A percentile compares a stretch with the other conserved stretches of the same genome.
Evolutionary conservation across 140 eudicot genomes (phyloP).

Genomic region (Stevia rebaudiana): DNA sequence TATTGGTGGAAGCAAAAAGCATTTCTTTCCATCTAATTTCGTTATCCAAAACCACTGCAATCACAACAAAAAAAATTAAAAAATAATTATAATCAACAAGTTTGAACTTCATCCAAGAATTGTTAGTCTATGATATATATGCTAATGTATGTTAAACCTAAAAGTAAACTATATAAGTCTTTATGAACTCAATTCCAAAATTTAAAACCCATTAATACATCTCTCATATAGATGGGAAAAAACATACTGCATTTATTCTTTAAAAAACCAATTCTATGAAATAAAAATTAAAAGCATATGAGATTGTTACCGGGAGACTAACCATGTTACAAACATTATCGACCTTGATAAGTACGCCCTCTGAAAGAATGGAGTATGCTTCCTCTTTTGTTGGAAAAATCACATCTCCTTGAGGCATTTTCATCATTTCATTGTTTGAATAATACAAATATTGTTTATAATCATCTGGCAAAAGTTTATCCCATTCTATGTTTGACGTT

Average conservation of each 20-base stretch:
- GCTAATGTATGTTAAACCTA: too few relatives aligned
- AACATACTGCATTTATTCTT: too few relatives aligned
- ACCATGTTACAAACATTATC: not conserved
- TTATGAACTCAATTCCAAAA: too few relatives aligned
- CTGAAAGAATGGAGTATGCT: slow-evolving; percentile 7
- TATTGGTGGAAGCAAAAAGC: slow-evolving; percentile 13
- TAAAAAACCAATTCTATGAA: not conserved
- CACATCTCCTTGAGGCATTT: not conserved
- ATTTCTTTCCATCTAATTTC: slow-evolving; percentile 1
- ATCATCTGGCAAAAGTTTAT: slow-evolving; percentile 2
- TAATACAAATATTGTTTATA: not conserved
- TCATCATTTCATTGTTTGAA: not conserved
- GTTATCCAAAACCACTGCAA: slow-evolving; percentile 18
- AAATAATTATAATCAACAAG: too few relatives aligned
- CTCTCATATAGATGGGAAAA: too few relatives aligned
- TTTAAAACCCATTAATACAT: too few relatives aligned
- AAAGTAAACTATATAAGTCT: too few relatives aligned
- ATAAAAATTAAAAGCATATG: not conserved
- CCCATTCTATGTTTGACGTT: not conserved
- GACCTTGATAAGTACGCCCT: not conserved
- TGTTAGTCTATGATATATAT: too few relatives aligned
- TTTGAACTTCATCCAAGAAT: too few relatives aligned
- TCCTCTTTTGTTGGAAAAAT: not conserved
- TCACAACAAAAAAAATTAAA: not conserved
- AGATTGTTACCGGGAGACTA: too few relatives aligned